phyloP scores from a whole-genome alignment of 768 basidiomycete species.

The Nidularia sp. region DNA sequence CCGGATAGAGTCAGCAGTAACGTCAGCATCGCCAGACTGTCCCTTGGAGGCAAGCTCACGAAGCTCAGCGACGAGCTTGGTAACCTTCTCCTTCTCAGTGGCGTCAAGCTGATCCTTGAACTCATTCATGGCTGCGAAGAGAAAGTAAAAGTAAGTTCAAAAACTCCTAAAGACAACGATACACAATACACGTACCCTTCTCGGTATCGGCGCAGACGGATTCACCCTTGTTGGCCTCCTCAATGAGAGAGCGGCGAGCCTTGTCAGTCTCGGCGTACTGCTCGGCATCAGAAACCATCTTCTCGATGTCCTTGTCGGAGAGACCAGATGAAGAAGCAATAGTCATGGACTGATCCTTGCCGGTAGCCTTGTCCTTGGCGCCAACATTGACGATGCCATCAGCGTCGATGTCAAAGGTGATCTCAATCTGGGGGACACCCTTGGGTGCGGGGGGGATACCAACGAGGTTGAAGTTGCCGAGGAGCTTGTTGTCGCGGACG shows the following conservation, averaged over 20 bases:
- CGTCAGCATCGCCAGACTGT: conserved; percentile 74
- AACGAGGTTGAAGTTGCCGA: conserved; percentile 99
- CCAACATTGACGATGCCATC: conserved; percentile 97
- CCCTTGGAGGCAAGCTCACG: conserved; percentile 88
- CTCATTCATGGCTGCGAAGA: conserved; percentile 76
- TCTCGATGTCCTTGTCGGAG: conserved; percentile 93
- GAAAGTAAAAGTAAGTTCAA: no score
- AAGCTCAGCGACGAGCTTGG: conserved; percentile 81
- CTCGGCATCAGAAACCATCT: conserved; percentile 95
- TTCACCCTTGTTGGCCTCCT: conserved; percentile 96
- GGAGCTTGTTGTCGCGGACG: conserved; percentile 96
- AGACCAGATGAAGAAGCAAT: conserved; percentile 97
- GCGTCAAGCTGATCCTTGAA: conserved; percentile 97
- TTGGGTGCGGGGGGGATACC: conserved; percentile 90
- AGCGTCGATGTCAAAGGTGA: conserved; percentile 96
- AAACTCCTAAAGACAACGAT: no score
- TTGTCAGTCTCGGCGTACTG: conserved; percentile 93
- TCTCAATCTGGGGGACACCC: conserved; percentile 82
- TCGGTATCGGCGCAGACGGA: conserved; percentile 93
- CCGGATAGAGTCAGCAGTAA: conserved; percentile 85
- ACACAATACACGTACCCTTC: conserved; percentile 57
- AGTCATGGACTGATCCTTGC: conserved; percentile 93
- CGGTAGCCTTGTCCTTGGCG: conserved; percentile 91
- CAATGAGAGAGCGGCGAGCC: conserved; percentile 80
- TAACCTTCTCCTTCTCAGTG: conserved; percentile 91